These are phyloP conservation scores for Eucalyptus tenuipes DNA, from an alignment of 345 rosid genomes.

Conservation along the genomic window DNA sequence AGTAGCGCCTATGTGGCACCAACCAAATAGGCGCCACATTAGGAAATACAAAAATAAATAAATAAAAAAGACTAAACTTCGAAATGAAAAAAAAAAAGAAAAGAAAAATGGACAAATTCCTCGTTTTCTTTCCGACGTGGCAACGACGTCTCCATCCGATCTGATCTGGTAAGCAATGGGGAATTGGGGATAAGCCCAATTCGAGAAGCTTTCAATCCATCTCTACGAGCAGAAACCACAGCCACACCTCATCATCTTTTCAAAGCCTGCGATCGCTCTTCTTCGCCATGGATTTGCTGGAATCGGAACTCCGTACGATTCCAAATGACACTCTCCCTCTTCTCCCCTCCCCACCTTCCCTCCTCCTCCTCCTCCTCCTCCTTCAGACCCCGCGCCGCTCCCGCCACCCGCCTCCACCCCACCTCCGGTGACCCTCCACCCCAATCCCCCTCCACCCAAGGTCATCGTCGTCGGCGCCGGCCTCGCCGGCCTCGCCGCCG, in stretches of 20 bases:
- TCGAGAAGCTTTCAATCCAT: background rate
- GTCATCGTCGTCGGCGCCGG: conserved; percentile 79
- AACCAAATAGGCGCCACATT: background rate
- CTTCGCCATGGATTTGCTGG: background rate
- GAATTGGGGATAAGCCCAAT: background rate
- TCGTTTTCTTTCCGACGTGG: background rate
- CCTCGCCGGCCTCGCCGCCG: conserved; percentile 87
- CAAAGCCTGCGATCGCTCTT: background rate
- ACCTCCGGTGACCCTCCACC: conserved; percentile 7
- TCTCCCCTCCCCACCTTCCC: background rate
- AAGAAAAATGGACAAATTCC: background rate
- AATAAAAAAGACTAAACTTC: background rate
- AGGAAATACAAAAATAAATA: no score
- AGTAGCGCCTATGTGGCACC: background rate
- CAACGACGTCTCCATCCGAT: background rate
- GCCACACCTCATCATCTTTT: background rate
- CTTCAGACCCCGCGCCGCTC: background rate
- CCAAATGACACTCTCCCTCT: background rate
- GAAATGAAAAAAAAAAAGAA: no score
- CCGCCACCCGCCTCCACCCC: background rate
- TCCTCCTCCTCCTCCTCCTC: background rate
- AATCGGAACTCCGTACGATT: background rate
- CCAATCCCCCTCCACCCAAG: conserved; percentile 4
- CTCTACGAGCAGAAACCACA: background rate
- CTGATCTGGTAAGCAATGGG: background rate